Evolutionary conservation across 2,329 filamentous ascomycete species (phyloP).

Genomic region (Fusarium illudens): DNA sequence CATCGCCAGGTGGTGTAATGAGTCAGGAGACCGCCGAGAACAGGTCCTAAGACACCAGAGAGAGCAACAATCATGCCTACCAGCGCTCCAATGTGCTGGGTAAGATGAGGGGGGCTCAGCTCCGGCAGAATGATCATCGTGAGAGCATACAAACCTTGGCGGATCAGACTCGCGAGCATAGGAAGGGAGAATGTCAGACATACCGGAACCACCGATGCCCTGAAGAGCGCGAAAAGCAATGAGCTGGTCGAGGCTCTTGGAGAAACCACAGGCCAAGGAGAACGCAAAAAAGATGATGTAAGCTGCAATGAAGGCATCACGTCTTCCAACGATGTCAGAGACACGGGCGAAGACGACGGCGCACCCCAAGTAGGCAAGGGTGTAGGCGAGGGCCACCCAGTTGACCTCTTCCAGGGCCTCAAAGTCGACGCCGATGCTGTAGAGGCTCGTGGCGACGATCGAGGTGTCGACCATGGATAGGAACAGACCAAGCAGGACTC

Average conservation of each 20-base stretch:
- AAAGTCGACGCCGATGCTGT: conserved; percentile 64
- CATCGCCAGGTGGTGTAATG: conserved; percentile 61
- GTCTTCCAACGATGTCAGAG: conserved; percentile 64
- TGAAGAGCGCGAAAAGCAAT: conserved; percentile 60
- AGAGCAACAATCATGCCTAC: conserved; percentile 59
- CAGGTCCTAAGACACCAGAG: conserved; percentile 60
- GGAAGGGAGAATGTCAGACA: background rate
- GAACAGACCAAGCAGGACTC: conserved; percentile 62
- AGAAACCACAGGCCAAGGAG: conserved; percentile 61
- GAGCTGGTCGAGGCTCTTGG: conserved; percentile 50
- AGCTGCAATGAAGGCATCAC: conserved; percentile 58
- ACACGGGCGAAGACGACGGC: conserved; percentile 64
- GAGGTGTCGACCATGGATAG: conserved; percentile 67
- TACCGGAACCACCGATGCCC: conserved; percentile 61
- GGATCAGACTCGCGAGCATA: background rate
- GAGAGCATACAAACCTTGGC: conserved; percentile 60
- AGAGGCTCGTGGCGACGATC: conserved; percentile 67
- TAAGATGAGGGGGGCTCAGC: conserved; percentile 52
- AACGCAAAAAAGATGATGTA: conserved; percentile 65
- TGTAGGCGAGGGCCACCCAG: conserved; percentile 65
- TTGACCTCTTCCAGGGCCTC: conserved; percentile 55
- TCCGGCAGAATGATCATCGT: conserved; percentile 65
- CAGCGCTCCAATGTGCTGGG: conserved; percentile 55
- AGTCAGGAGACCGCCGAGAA: conserved; percentile 61
- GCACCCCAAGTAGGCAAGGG: conserved; percentile 64